These are phyloP conservation scores for Phlyctochytrium planicorne DNA, from an alignment of 192 early-diverging fungal genomes.

Conservation along the genomic window DNA sequence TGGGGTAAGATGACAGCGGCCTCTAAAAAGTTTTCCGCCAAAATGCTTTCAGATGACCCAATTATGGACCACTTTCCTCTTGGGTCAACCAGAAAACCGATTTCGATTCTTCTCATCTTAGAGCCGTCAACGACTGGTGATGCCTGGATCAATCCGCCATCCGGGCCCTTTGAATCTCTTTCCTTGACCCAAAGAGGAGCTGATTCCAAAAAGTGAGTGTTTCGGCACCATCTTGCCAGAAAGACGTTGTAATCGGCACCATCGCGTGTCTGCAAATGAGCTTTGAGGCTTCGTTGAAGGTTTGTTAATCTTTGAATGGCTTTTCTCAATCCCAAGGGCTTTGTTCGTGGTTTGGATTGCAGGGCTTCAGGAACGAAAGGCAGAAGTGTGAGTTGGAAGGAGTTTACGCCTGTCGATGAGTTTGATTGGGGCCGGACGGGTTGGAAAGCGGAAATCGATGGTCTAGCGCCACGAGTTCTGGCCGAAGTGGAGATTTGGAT, in stretches of 20 bases:
- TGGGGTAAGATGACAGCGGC: slow-evolving; percentile 20
- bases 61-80: background rate
- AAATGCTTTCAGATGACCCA: slow-evolving; percentile 13
- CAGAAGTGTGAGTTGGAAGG: background rate
- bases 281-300: background rate
- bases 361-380: background rate
- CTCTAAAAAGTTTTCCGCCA: slow-evolving; percentile 14
- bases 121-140: slow-evolving; percentile 16
- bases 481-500: too few relatives aligned
- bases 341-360: too few relatives aligned
- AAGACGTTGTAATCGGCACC: background rate
- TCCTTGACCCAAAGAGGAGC: background rate
- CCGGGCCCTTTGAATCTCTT: slow-evolving; percentile 12
- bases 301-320: too few relatives aligned
- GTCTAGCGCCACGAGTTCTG: too few relatives aligned
- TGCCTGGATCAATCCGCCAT: slow-evolving; percentile 27
- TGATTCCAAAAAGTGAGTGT: background rate
- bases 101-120: slow-evolving; percentile 19
- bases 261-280: background rate
- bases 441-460: too few relatives aligned
- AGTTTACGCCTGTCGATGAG: too few relatives aligned
- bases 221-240: background rate
- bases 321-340: too few relatives aligned
- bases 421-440: too few relatives aligned
- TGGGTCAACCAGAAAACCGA: slow-evolving; percentile 20